Evolutionary conservation across 371 early-diverging fungal species (phyloP).

Genomic region (Rhizopus microsporus): DNA sequence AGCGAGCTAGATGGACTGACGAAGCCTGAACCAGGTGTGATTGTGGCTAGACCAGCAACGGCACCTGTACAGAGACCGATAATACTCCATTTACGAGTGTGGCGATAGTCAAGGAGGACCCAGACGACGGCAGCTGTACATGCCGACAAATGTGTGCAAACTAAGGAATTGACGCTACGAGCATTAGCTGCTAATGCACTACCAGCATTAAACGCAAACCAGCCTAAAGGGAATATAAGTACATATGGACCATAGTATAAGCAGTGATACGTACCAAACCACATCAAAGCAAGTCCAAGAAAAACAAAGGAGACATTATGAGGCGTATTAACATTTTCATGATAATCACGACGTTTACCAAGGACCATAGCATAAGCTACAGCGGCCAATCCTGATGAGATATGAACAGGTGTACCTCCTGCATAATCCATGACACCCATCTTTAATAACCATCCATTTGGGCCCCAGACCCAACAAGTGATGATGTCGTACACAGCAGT

Average conservation of each 20-base stretch:
- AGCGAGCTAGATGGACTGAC: slow-evolving; percentile 72
- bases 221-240: slow-evolving; percentile 16
- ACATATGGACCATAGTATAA: not conserved
- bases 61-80: slow-evolving; percentile 87
- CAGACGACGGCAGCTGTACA: slow-evolving; percentile 72
- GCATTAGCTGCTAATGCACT: slow-evolving; percentile 73
- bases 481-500: slow-evolving; percentile 79
- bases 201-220: slow-evolving; percentile 41
- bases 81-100: slow-evolving; percentile 67
- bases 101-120: slow-evolving; percentile 72
- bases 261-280: slow-evolving; percentile 70
- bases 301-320: slow-evolving; percentile 83
- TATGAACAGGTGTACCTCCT: slow-evolving; percentile 85
- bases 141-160: slow-evolving; percentile 75
- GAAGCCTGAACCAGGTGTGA: slow-evolving; percentile 79
- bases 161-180: slow-evolving; percentile 72
- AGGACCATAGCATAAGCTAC: slow-evolving; percentile 82
- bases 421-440: slow-evolving; percentile 83
- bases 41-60: slow-evolving; percentile 80
- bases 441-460: slow-evolving; percentile 71
- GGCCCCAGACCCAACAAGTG: slow-evolving; percentile 85
- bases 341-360: slow-evolving; percentile 72
- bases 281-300: slow-evolving; percentile 77
- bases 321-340: slow-evolving; percentile 65
- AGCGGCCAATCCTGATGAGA: slow-evolving; percentile 80